A percentile compares a stretch with the other conserved stretches of the same genome.
Conservation (phyloP, 2,329 filamentous ascomycete species). For the Daldinia sp. region DNA sequence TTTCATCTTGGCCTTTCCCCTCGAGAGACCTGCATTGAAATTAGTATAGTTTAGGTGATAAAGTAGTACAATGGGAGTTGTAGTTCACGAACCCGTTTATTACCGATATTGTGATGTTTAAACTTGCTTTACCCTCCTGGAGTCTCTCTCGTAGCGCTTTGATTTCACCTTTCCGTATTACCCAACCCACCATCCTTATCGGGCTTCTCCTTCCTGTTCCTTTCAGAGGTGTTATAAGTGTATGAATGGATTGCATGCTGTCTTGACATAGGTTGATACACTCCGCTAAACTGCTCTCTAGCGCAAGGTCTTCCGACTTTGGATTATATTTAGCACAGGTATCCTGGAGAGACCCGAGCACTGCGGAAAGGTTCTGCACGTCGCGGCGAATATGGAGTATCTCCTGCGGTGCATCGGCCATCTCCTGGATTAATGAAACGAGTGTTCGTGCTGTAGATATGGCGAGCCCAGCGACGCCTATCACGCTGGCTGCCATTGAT, state of each 20-base stretch:
- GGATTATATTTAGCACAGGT: slow-evolving; percentile 9
- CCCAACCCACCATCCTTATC: slow-evolving; percentile 23
- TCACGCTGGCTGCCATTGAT: slow-evolving; percentile 22
- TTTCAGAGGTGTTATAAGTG: slow-evolving; percentile 13
- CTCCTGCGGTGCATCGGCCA: slow-evolving; percentile 21
- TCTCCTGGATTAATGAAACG: slow-evolving; percentile 24
- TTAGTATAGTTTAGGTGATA: not conserved
- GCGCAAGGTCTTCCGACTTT: slow-evolving; percentile 6
- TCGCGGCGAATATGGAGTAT: slow-evolving; percentile 27
- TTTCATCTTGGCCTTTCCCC: slow-evolving; percentile 24
- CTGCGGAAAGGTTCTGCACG: slow-evolving; percentile 22
- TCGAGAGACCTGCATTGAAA: slow-evolving; percentile 10
- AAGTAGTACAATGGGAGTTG: too few species aligned
- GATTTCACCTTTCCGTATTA: slow-evolving; percentile 24
- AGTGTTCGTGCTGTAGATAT: slow-evolving; percentile 24
- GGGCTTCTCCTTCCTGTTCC: slow-evolving; percentile 16
- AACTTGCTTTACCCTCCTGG: slow-evolving; percentile 22
- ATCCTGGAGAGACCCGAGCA: slow-evolving; percentile 17
- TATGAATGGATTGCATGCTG: slow-evolving; percentile 25
- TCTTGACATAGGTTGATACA: slow-evolving; percentile 18
- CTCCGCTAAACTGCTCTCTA: slow-evolving; percentile 15
- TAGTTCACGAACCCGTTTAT: slow-evolving; percentile 20
- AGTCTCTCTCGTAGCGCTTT: slow-evolving; percentile 17
- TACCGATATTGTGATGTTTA: slow-evolving; percentile 29
- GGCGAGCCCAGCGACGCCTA: slow-evolving; percentile 16